Evolutionary conservation across 495 filamentous ascomycete genomes (phyloP).

Genomic region (Cercophora newfieldiana): DNA sequence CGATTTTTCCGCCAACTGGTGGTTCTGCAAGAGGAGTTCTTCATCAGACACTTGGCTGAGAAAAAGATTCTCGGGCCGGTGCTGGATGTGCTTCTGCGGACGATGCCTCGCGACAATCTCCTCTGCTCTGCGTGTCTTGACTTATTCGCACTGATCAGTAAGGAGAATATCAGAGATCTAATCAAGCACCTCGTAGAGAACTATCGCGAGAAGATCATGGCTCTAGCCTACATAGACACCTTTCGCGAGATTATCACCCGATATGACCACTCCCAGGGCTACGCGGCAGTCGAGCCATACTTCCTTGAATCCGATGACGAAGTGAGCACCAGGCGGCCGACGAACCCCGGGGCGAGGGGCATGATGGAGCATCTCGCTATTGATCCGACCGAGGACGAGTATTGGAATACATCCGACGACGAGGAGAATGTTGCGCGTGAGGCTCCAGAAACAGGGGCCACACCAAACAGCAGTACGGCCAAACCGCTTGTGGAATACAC

Average conservation of each 20-base stretch:
- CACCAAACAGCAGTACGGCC: slow-evolving; percentile 49
- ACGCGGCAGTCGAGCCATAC: slow-evolving; percentile 56
- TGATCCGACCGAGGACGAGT: slow-evolving; percentile 87
- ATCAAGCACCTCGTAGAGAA: slow-evolving; percentile 85
- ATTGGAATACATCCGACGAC: slow-evolving; percentile 92
- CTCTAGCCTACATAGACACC: slow-evolving; percentile 82
- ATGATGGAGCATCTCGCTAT: slow-evolving; percentile 67
- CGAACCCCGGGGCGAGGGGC: slow-evolving; percentile 64
- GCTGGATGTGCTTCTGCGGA: slow-evolving; percentile 81
- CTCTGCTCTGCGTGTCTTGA: slow-evolving; percentile 96
- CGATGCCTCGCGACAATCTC: slow-evolving; percentile 94
- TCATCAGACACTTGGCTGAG: slow-evolving; percentile 81
- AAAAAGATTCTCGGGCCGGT: slow-evolving; percentile 85
- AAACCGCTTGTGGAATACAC: slow-evolving; percentile 89
- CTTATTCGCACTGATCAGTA: slow-evolving; percentile 88
- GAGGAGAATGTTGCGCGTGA: slow-evolving; percentile 56
- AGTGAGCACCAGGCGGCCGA: slow-evolving; percentile 52
- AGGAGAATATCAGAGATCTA: slow-evolving; percentile 78
- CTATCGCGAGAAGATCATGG: slow-evolving; percentile 76
- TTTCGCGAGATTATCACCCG: slow-evolving; percentile 73
- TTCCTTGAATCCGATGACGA: slow-evolving; percentile 52
- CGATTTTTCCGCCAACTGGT: slow-evolving; percentile 94
- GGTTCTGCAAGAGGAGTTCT: slow-evolving; percentile 86
- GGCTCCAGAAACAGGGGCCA: slow-evolving; percentile 27
- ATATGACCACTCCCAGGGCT: slow-evolving; percentile 81